Evolutionary conservation across 768 basidiomycete genomes (phyloP).

Genomic region (Serendipita sp.): DNA sequence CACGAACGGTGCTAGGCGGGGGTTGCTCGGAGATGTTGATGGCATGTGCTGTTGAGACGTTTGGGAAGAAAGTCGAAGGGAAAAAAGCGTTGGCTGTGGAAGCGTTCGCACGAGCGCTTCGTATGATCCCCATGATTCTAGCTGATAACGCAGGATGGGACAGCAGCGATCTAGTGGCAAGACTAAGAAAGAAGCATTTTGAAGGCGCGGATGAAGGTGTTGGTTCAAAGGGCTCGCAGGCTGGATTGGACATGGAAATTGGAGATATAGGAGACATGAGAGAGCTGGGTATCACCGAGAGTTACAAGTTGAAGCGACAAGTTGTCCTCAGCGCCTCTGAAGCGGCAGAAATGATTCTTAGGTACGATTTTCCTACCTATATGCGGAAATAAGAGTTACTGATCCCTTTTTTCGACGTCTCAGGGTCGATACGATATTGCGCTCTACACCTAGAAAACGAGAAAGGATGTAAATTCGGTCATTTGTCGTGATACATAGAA

Average conservation of each 20-base stretch:
- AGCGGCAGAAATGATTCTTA: constrained; percentile 95
- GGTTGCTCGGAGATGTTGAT: constrained; percentile 98
- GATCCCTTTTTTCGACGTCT: no score
- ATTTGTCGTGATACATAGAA: neutral
- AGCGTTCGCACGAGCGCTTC: constrained; percentile 71
- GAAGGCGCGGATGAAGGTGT: constrained; percentile 32
- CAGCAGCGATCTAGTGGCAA: constrained; percentile 85
- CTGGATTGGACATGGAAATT: constrained; percentile 82
- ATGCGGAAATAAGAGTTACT: constrained; percentile 4
- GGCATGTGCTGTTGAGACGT: constrained; percentile 87
- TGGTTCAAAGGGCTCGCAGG: constrained; percentile 34
- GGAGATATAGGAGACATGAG: constrained; percentile 80
- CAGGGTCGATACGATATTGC: constrained; percentile 84
- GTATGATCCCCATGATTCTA: constrained; percentile 91
- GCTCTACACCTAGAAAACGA: constrained; percentile 68
- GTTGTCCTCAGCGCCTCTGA: constrained; percentile 89
- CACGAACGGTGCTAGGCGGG: constrained; percentile 82
- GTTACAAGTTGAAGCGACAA: constrained; percentile 92
- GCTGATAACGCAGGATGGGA: constrained; percentile 98
- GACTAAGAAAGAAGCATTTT: constrained; percentile 82
- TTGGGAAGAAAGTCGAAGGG: constrained; percentile 64
- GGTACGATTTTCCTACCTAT: constrained; percentile 30
- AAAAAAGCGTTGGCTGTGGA: constrained; percentile 95
- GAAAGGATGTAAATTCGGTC: constrained; percentile 32
- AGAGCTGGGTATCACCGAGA: constrained; percentile 80